Evolutionary conservation across 257 asterid genomes (phyloP), one percentile per base, ranked within the genome.

Genomic region (Penstemon eatonii): DNA sequence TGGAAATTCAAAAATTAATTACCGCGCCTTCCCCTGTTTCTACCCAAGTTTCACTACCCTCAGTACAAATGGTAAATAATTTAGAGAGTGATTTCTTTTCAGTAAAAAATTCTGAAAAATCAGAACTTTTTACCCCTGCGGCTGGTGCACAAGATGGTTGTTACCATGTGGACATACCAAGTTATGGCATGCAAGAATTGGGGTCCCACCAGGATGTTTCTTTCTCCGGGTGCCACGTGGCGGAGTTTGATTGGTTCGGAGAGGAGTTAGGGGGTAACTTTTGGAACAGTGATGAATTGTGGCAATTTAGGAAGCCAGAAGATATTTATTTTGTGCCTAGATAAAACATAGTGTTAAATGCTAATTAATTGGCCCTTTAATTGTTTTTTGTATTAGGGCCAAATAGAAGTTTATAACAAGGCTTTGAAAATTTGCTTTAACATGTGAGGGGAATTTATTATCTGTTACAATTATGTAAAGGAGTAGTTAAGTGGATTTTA

Each of bases 281-380:
- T 60, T 88, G 95, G 89, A 78, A 81, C 74, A 78, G 69, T 60
- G 96, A 83, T 81, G 95, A 90, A 15, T 44, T 83, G 66, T 86
- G 92, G 94, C 81, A 86, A 53, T 73, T 77, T 63, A 76, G 79
- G 76, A 83, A 73, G 72, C 58, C 73, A 5, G 81, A 53, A 33
- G 80, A 79, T 59, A 45, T 57, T 42, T 63, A 45, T 57, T 42
- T 63, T 80, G 75, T 15, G 33, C 70, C 67, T 76, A 59, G 76
- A 43, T 43, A 51, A 8, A 59, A 13, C 44, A 65, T 19, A 11
- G 56, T 25, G 33, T 25, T 25, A 25, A 25, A 1, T 25, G 33
- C 33, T 25, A 25, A 25, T 25, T 25, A 25, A 25, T 25, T 25
- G 33, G 33, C 33, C 33, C 33, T 25, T 1, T 25, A 25, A 25